Base-by-base conservation (phyloP, 176 grass and related monocot genomes). In the Cenchrus purpureus region DNA sequence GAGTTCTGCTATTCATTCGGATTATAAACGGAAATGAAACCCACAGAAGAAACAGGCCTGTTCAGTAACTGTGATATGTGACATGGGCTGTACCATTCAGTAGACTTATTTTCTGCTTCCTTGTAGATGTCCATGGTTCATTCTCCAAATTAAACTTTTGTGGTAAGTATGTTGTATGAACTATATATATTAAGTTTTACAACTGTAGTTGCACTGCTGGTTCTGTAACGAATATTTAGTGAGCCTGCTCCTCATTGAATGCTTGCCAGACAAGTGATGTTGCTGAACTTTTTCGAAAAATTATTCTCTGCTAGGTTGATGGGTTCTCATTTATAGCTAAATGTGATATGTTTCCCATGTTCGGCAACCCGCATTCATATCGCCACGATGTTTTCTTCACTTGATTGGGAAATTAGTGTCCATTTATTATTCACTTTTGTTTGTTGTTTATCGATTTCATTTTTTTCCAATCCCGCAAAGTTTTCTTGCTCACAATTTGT, bases 1-100 rank as follows among this genome's bases (percentile, higher is more conserved):
- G 78, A 86, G 89, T 90, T 94, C 92, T 84, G 82, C 81, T 70
- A 92, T 97, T 85, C 87, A 88, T 90, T 94, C 91, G 8, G 91
- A 94, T 79, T 92, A 90, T 85, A 85, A 45, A 82, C 74, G 72
- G 31, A 90, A 82, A 84, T 84, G 83, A 75, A 83, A 76, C 37
- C 37, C 37, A 52, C 7, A 0, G 52, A 76, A 76, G 53, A 71
- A 80, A 81, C 45, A 46, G 1, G 17, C n/a, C 48, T 91, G 46
- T 75, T 87, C 61, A 40, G 45, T 62, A 66, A 74, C 37, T 87
- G 13, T 54, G 61, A 68, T 87, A 84, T 57, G 32, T 84, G 65
- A 80, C 68, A 59, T 66, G 73, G 34, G 82, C 4, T 78, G 71
- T 69, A 74, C 44, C 71, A 55, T 87, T 74, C 62, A 61, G 50